Conservation (phyloP, 2,329 filamentous ascomycete genomes). For the Fusarium torreyae region DNA sequence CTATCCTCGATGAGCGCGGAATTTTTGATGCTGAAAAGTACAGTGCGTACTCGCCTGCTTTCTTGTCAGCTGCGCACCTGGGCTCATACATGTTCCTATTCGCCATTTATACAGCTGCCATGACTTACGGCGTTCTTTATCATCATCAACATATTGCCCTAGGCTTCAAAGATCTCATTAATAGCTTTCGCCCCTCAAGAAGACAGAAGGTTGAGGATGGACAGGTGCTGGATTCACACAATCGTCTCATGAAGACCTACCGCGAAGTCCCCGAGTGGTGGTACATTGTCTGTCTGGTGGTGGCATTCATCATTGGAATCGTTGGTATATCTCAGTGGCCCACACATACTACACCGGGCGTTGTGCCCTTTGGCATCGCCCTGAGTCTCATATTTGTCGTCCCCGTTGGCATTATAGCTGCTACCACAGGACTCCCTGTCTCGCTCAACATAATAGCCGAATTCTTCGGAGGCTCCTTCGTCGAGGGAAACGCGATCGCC, state of each 20-base stretch:
- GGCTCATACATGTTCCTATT: conserved; percentile 60
- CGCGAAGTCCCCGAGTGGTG: conserved; percentile 65
- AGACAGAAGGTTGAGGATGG: conserved; percentile 40
- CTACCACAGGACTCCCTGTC: conserved; percentile 60
- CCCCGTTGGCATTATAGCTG: conserved; percentile 61
- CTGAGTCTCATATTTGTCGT: conserved; percentile 61
- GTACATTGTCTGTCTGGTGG: conserved; percentile 56
- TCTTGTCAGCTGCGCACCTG: conserved; percentile 56
- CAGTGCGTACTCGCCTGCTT: conserved; percentile 59
- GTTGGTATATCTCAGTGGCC: conserved; percentile 57
- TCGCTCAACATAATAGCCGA: conserved; percentile 64
- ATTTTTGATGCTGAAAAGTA: conserved; percentile 58
- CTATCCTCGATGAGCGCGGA: conserved; percentile 53
- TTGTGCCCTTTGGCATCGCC: conserved; percentile 61
- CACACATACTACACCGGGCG: conserved; percentile 60
- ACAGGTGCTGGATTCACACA: conserved; percentile 58
- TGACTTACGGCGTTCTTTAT: conserved; percentile 59
- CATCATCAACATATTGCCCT: conserved; percentile 57
- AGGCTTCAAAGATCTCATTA: conserved; percentile 54
- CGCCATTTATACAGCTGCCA: conserved; percentile 57
- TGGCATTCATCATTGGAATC: conserved; percentile 55
- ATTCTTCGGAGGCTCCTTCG: conserved; percentile 62
- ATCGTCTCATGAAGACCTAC: conserved; percentile 63
- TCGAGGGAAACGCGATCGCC: conserved; percentile 61
- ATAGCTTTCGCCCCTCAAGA: conserved; percentile 49